Evolutionary conservation across 805 yeast genomes (phyloP).

Genomic region (Komagataella pseudopastoris): DNA sequence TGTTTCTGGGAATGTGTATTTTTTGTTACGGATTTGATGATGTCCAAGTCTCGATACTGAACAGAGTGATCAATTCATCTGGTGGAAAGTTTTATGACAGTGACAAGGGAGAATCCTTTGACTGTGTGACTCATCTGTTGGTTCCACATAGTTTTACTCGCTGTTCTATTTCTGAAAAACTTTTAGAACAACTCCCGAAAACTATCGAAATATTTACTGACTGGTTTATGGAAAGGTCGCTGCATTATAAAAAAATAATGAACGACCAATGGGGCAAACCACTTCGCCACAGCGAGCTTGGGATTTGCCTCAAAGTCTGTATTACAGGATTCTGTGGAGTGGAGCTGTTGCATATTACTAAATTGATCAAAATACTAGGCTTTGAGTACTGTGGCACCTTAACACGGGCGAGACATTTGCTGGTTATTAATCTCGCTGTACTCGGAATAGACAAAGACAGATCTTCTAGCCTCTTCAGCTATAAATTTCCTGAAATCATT

Average conservation of each 20-base stretch:
- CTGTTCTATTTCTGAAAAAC: constrained; percentile 7
- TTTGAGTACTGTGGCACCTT: constrained; percentile 36
- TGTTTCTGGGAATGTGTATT: constrained; percentile 32
- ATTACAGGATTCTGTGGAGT: constrained; percentile 70
- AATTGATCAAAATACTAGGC: constrained; percentile 42
- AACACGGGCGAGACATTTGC: constrained; percentile 35
- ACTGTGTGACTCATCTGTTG: constrained; percentile 7
- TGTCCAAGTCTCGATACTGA: constrained; percentile 22
- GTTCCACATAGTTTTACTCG: constrained; percentile 12
- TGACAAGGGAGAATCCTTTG: neutral
- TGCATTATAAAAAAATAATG: constrained; percentile 36
- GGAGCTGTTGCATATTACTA: constrained; percentile 51
- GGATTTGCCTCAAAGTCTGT: constrained; percentile 23
- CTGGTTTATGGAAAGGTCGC: constrained; percentile 68
- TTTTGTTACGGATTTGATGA: constrained; percentile 25
- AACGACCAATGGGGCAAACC: constrained; percentile 58
- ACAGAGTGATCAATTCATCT: constrained; percentile 29
- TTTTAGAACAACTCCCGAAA: constrained; percentile 6
- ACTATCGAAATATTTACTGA: constrained; percentile 42
- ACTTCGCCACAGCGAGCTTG: constrained; percentile 13
- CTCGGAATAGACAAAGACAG: constrained; percentile 20
- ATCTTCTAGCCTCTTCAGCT: constrained; percentile 27
- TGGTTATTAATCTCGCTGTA: constrained; percentile 38
- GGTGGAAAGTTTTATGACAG: constrained; percentile 19
- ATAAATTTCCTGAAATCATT: constrained; percentile 19